Evolutionary conservation across 2,329 filamentous ascomycete genomes (phyloP).

Genomic region (Atkinsonella texensis): DNA sequence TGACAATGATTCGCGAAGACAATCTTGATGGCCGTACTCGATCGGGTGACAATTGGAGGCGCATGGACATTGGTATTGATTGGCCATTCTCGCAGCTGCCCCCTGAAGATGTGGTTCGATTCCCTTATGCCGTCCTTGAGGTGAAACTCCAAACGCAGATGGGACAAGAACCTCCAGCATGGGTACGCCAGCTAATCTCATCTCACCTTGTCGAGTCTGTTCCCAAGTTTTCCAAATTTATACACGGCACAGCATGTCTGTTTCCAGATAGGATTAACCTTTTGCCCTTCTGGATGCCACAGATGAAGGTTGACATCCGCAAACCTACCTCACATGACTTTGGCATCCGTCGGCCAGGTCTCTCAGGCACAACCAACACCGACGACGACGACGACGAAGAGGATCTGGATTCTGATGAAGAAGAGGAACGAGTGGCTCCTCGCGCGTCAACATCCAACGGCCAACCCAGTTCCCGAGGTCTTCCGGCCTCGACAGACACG

Average conservation of each 20-base stretch:
- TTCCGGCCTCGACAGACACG: constrained; percentile 46
- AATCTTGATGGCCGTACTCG: constrained; percentile 73
- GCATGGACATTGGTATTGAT: constrained; percentile 96
- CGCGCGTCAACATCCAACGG: constrained; percentile 15
- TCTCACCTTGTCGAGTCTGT: constrained; percentile 98
- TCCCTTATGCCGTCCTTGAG: constrained; percentile 92
- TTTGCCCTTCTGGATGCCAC: constrained; percentile 92
- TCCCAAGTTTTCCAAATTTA: constrained; percentile 98
- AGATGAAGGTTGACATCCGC: constrained; percentile 96
- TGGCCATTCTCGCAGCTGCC: constrained; percentile 87
- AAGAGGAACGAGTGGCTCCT: constrained; percentile 24
- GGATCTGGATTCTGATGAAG: constrained; percentile 56
- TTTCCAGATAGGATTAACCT: constrained; percentile 82
- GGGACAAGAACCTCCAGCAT: constrained; percentile 88
- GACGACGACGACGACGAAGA: constrained; percentile 56
- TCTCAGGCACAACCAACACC: constrained; percentile 65
- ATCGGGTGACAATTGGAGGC: constrained; percentile 81
- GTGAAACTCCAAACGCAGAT: constrained; percentile 96
- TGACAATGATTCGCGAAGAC: constrained; percentile 91
- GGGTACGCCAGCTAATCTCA: constrained; percentile 86
- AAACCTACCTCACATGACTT: constrained; percentile 84
- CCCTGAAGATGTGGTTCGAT: constrained; percentile 72
- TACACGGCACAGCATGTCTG: constrained; percentile 81
- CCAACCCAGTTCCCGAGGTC: constrained; percentile 27
- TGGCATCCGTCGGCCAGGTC: constrained; percentile 71